Evolutionary conservation across 2,329 filamentous ascomycete species (phyloP), one percentile per base, ranked within the genome.

Genomic region (Claviceps sp.): DNA sequence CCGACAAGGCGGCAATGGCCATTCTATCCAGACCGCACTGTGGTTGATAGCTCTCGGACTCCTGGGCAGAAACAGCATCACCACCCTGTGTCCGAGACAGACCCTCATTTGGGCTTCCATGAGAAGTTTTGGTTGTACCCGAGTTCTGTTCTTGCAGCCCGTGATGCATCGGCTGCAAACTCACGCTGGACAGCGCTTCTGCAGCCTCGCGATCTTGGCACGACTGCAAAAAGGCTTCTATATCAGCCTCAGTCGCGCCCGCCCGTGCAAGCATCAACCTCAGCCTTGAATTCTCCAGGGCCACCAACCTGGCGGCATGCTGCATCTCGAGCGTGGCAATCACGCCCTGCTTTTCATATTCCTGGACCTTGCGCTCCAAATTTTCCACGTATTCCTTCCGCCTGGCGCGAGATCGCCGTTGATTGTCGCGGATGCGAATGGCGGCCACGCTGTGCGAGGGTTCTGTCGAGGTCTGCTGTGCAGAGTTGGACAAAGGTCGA

Each of bases 311-410:
- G 5, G 77, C 76, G 1, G 73, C 73, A 29, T 66, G 67, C 60
- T 80, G 77, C 71, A 80, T 75, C 59, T 76, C 72, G 11, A 72
- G 58, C 2, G 73, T 74, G 4, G 76, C 77, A 51, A 71, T 66
- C 16, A 73, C 67, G 22, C 72, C 75, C 5, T 62, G 66, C n/a
- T 62, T 63, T 63, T 78, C 73, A 59, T 72, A 73, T 29, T 72
- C 71, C 20, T 66, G 66, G 37, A 79, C 55, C 44, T 68, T 68
- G 22, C 59, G 63, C 58, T 76, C 72, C 53, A 80, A 64, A 14
- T 67, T 66, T 49, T 72, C 68, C 52, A 78, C 63, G 53, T 74
- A 72, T 54, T 76, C 74, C 53, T 71, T 72, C 36, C 69, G 71
- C 39, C 76, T 73, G 29, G 71, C 74, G 38, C 77, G 70, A 16